These are phyloP conservation scores for Phytopythium vexans DNA, from an alignment of 352 stramenopile genomes.

Conservation along the genomic window DNA sequence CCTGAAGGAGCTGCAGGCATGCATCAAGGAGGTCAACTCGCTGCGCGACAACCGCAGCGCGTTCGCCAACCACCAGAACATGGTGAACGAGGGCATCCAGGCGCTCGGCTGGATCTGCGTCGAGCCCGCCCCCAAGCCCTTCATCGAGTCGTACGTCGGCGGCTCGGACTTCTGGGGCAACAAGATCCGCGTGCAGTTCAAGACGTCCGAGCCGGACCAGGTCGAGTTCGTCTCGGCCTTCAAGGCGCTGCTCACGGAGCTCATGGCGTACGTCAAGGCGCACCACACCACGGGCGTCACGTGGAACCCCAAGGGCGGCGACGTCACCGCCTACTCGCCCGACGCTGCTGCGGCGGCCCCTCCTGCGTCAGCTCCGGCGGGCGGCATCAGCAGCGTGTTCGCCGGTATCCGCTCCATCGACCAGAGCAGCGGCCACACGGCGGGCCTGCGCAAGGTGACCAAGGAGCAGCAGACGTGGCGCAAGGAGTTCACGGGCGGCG, in stretches of 20 bases:
- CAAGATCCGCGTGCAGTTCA: constrained; percentile 97
- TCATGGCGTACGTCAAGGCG: constrained; percentile 94
- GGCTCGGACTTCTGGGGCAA: constrained; percentile 97
- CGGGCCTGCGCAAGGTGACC: constrained; percentile 93
- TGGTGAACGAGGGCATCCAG: constrained; percentile 86
- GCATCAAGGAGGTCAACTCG: constrained; percentile 77
- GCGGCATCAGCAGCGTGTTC: constrained; percentile 83
- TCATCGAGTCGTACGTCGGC: constrained; percentile 95
- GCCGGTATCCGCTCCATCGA: constrained; percentile 84
- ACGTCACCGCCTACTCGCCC: constrained; percentile 43
- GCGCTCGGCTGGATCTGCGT: constrained; percentile 80
- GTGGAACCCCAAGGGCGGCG: constrained; percentile 90
- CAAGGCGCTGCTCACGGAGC: constrained; percentile 89
- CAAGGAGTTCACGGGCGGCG: constrained; percentile 89
- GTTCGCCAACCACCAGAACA: constrained; percentile 86
- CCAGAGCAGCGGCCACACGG: constrained; percentile 90
- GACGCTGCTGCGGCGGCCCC: constrained; percentile 17
- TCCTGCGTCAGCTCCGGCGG: constrained; percentile 28
- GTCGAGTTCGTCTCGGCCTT: constrained; percentile 94
- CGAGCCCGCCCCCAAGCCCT: constrained; percentile 87
- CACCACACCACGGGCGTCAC: constrained; percentile 93
- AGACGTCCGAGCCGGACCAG: constrained; percentile 89
- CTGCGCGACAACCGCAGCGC: constrained; percentile 81
- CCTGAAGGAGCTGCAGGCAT: constrained; percentile 69
- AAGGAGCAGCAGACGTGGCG: constrained; percentile 98